Conservation (phyloP, 345 rosid genomes). For the Salix udensis region DNA sequence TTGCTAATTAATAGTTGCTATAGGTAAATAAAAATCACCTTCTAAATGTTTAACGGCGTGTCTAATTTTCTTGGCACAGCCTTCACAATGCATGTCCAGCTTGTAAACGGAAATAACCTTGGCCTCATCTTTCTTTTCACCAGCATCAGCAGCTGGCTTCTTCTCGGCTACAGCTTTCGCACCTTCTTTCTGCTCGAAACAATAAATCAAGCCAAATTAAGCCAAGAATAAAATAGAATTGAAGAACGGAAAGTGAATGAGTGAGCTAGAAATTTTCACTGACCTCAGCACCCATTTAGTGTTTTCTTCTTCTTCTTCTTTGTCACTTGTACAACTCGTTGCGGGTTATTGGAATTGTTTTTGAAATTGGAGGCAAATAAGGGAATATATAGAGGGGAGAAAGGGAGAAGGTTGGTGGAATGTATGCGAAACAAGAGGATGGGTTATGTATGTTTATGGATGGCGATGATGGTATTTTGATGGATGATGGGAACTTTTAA, state of each 20-base stretch:
- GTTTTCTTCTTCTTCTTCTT: too few species aligned
- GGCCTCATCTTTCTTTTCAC: constrained; percentile 27
- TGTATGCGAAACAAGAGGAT: not conserved
- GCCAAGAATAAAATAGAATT: not conserved
- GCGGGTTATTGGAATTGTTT: not conserved
- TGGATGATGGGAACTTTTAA: not conserved
- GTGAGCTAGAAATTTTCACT: constrained; percentile 3
- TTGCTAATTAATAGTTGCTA: too few species aligned
- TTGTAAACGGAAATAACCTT: constrained; percentile 49
- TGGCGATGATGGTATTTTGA: not conserved
- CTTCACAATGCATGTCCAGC: constrained; percentile 83
- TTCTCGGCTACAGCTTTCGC: constrained; percentile 48
- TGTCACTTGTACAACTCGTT: too few species aligned
- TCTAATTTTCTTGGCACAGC: constrained; percentile 61
- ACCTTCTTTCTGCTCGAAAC: constrained; percentile 29
- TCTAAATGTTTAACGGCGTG: constrained; percentile 23
- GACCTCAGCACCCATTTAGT: constrained; percentile 42
- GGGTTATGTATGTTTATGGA: constrained; percentile 1
- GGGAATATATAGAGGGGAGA: constrained; percentile 29
- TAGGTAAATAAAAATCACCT: constrained; percentile 3
- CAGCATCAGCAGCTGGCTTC: constrained; percentile 33
- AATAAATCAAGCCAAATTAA: not conserved
- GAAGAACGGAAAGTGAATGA: not conserved
- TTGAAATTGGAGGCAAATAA: constrained; percentile 22
- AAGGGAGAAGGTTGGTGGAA: not conserved